Percentiles rank a stretch among this genome's conserved stretches.
These are phyloP conservation scores for Capsicum rhomboideum DNA, from an alignment of 257 asterid genomes.

Conservation along the genomic window DNA sequence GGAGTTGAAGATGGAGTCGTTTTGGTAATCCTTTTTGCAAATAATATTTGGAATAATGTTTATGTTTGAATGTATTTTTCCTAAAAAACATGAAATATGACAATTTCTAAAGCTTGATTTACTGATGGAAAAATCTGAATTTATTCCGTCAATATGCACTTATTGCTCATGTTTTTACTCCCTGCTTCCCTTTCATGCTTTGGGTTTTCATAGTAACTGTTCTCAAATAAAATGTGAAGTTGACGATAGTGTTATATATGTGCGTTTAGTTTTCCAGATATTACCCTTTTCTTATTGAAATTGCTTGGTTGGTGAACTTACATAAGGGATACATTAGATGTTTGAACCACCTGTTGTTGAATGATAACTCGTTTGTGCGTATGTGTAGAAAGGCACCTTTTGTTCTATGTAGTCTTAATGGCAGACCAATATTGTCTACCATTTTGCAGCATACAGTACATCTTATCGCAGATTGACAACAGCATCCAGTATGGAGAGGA, in stretches of 20 bases:
- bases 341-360: no score
- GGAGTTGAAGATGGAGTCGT: no score
- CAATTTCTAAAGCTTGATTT: no score
- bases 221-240: not conserved
- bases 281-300: not conserved
- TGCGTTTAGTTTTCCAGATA: not conserved
- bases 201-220: not conserved
- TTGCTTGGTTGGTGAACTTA: not conserved
- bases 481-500: slow-evolving; percentile 86
- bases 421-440: not conserved
- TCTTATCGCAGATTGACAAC: slow-evolving; percentile 72
- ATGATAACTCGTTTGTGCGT: not conserved
- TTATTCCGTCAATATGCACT: not conserved
- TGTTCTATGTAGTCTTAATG: not conserved
- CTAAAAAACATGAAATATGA: no score
- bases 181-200: not conserved
- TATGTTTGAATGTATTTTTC: no score
- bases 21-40: no score
- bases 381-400: not conserved
- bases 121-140: no score
- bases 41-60: no score
- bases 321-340: not conserved
- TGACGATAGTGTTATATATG: not conserved
- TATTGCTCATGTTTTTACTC: not conserved
- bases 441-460: slow-evolving; percentile 59